Base-by-base conservation (phyloP, 805 yeast species). In the Lachancea sp. region DNA sequence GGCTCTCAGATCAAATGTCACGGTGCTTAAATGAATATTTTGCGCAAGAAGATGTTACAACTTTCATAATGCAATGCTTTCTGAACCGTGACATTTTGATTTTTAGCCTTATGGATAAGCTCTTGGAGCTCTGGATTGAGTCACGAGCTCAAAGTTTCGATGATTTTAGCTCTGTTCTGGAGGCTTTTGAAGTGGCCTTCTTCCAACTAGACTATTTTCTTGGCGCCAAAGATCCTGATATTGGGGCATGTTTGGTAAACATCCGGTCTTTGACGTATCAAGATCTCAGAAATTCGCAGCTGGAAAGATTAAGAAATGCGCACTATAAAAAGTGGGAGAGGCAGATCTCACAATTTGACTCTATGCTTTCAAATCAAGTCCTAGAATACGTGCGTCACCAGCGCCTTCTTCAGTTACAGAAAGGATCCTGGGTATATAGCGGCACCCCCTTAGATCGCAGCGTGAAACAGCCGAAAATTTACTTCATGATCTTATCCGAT, bases 381-480 rank as follows among this genome's bases (percentile, higher is more conserved):
- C 64, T 71, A 42, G 80, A 78, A 28, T 83, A 83, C 56, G 87
- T 85, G 12, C 74, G 75, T 42, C 88, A 83, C 56, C 92, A 83
- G 63, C 70, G 90, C 51, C 77, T 81, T 34, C 61, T 83, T 42
- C 80, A 78, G 54, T 62, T 86, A 36, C 77, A 86, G 20, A 78
- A 74, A 52, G 95, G 95, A 1, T 73, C 83, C 2, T 86, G 95
- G 95, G 89, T 83, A 11, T 81, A 69, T 54, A 71, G 80, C 1
- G 81, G 78, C 26, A 65, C 71, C 38, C 87, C 83, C 16, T 45
- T 61, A 9, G 57, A 51, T 34, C 32, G 38, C 8, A 43, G 42
- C 29, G 49, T 52, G 26, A 53, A 49, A 25, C 45, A 52, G 25
- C 66, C 67, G 8, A 72, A 69, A 46, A 68, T 68, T 43, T 78